Conservation (phyloP, 805 yeast species). For the Hermanozyma aechmeae region DNA sequence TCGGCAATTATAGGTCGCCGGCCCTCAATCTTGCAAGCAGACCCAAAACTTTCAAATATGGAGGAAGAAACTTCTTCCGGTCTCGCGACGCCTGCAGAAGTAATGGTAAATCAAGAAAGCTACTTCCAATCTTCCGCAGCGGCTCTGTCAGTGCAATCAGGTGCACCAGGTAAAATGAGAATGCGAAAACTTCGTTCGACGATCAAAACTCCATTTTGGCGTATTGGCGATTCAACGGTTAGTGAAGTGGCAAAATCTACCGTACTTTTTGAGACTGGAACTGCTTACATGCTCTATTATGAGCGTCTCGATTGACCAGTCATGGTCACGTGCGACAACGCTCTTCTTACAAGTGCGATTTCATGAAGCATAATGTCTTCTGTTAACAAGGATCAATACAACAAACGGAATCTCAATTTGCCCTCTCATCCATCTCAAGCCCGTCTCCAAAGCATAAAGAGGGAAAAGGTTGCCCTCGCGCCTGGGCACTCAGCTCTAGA, state of each 20-base stretch:
- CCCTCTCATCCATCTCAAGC: no score
- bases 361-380: no score
- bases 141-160: neutral
- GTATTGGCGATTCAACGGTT: slow-evolving; percentile 68
- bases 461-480: slow-evolving; percentile 48
- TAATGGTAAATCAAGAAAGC: slow-evolving; percentile 21
- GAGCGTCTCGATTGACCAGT: slow-evolving; percentile 39
- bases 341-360: no score
- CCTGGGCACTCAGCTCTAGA: slow-evolving; percentile 85
- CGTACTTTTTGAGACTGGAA: slow-evolving; percentile 59
- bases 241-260: slow-evolving; percentile 50
- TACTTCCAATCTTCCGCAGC: slow-evolving; percentile 17
- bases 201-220: slow-evolving; percentile 66
- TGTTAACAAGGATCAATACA: neutral
- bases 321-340: neutral
- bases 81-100: slow-evolving; percentile 31
- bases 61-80: slow-evolving; percentile 33
- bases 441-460: slow-evolving; percentile 7
- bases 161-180: no score
- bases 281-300: slow-evolving; percentile 82
- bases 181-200: slow-evolving; percentile 48
- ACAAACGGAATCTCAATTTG: neutral
- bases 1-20: slow-evolving; percentile 34
- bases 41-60: slow-evolving; percentile 22
- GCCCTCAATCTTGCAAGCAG: slow-evolving; percentile 31